Conservation (phyloP, 2,329 filamentous ascomycete species). For the Calonectria fujianensis region DNA sequence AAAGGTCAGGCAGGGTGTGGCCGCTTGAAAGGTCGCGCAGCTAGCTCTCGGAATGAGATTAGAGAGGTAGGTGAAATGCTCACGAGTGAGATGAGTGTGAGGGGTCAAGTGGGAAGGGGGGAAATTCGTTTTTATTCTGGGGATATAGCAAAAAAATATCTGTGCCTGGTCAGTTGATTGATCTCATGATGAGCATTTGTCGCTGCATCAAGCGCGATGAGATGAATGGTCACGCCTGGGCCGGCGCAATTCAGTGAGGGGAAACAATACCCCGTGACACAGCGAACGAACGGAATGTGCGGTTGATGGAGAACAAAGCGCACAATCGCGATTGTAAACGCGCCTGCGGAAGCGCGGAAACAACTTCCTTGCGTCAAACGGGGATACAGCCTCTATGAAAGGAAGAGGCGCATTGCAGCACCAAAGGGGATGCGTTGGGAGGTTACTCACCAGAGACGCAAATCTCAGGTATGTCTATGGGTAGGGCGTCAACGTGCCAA, state of each 20-base stretch:
- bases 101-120: constrained; percentile 39
- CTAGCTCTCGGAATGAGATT: constrained; percentile 6
- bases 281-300: constrained; percentile 34
- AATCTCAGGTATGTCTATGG: constrained; percentile 56
- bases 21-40: constrained; percentile 29
- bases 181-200: constrained; percentile 46
- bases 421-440: constrained; percentile 22
- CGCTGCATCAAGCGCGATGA: constrained; percentile 38
- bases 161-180: constrained; percentile 48
- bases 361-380: constrained; percentile 31
- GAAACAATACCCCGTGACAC: constrained; percentile 44
- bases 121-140: constrained; percentile 43
- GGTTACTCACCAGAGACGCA: constrained; percentile 52
- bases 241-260: constrained; percentile 39
- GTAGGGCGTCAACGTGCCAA: constrained; percentile 54
- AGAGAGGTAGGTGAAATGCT: constrained; percentile 8
- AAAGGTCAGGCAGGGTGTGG: neutral
- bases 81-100: constrained; percentile 26
- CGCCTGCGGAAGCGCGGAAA: constrained; percentile 19
- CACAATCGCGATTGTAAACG: constrained; percentile 32
- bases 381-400: constrained; percentile 26
- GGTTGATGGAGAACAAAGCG: constrained; percentile 38
- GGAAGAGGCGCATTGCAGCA: constrained; percentile 21
- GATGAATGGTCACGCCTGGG: constrained; percentile 38
- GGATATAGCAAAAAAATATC: constrained; percentile 49